Base-by-base conservation (phyloP, 768 basidiomycete genomes). In the Mycena indigotica region DNA sequence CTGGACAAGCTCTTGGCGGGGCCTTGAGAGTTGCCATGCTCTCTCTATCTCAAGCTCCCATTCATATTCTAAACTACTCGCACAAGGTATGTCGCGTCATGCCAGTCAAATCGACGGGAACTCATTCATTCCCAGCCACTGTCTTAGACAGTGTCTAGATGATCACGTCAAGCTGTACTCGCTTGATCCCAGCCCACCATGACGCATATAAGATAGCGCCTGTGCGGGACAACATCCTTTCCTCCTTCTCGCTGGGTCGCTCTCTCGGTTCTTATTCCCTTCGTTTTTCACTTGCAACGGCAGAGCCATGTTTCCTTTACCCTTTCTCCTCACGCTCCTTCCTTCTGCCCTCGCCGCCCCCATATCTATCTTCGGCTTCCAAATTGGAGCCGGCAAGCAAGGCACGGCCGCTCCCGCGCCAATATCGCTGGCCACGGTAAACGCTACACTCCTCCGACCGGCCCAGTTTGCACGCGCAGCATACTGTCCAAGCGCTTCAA, bases 391-490 rank as follows among this genome's bases (percentile, higher is more conserved):
- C 23, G 45, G 45, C 8, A 10, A 17, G 10, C 44, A 55, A 45
- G 51, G 44, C 21, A 50, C 52, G 13, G 55, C 52, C 48, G 30
- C 52, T 28, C 45, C 60, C 25, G 54, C 60, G 25, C 49, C 56
- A 16, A 23, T 61, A 13, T 54, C 56, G 5, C 48, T 57, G 24
- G 49, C 39, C 5, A 57, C 56, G 4, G 52, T 46, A 30, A 61
- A 57, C 52, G 48, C 53, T 29, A 61, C 60, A 0, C 56, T 61
- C 32, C 26, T 66, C 5, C 69, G 73, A 1, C 72, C 75, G 8
- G 75, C 74, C 1, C 59, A 67, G 39, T 78, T 78, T 58, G 58
- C 63, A 5, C 74, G 72, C 1, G 69, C 74, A 16, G 75, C 70
- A 23, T 80, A 78, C 56, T 78, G 76, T 63, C 66, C 72, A 13